Conservation (phyloP, 2,329 filamentous ascomycete species). For the Phialemonium atrogriseum region DNA sequence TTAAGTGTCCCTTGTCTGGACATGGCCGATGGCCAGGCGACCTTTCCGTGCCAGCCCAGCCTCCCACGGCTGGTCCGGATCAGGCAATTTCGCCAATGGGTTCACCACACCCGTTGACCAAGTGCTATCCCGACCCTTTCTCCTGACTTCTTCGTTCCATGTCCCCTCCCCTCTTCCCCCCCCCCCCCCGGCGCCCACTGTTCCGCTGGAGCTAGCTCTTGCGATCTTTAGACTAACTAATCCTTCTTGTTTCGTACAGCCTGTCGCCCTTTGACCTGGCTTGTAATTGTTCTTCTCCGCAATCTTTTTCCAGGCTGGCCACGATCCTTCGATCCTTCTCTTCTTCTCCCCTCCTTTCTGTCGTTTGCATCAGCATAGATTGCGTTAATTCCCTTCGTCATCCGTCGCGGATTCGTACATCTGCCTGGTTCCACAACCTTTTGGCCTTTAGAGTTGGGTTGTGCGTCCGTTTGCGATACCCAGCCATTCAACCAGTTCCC, state of each 20-base stretch:
- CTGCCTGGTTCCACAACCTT: conserved; percentile 17
- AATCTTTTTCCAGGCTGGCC: background rate
- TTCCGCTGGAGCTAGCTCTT: conserved; percentile 12
- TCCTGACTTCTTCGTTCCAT: conserved; percentile 3
- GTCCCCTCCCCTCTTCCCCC: conserved; percentile 10
- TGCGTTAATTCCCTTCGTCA: conserved; percentile 14
- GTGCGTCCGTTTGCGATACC: conserved; percentile 10
- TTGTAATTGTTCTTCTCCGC: conserved; percentile 3
- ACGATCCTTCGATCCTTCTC: conserved; percentile 10
- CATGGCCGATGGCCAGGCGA: conserved; percentile 14
- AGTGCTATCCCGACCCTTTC: conserved; percentile 1
- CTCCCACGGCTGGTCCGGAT: conserved; percentile 16
- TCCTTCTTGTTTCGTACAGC: conserved; percentile 12
- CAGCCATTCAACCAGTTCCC: conserved; percentile 5
- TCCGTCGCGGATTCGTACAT: conserved; percentile 17
- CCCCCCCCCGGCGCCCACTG: conserved; percentile 7
- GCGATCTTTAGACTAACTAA: conserved; percentile 9
- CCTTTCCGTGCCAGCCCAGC: conserved; percentile 14
- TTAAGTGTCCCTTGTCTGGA: conserved; percentile 19
- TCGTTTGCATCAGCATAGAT: conserved; percentile 14
- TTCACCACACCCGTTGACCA: background rate
- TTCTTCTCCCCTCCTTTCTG: conserved; percentile 9
- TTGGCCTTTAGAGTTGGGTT: conserved; percentile 10
- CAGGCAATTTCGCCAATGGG: conserved; percentile 14
- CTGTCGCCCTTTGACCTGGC: conserved; percentile 11